phyloP scores from a whole-genome alignment of 345 rosid genomes.

The Rhizophora apiculata region DNA sequence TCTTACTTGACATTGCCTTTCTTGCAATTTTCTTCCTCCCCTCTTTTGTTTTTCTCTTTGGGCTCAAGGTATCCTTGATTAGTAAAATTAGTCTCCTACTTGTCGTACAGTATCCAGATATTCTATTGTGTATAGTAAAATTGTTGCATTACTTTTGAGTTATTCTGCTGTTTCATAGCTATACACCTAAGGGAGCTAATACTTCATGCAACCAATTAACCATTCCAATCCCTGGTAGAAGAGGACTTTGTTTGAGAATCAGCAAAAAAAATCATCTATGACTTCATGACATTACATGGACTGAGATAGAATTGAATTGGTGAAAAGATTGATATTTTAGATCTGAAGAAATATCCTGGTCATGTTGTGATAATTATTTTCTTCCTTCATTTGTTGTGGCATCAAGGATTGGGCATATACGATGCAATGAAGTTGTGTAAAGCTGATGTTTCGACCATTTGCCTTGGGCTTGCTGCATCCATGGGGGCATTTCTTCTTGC shows the following conservation, averaged over 20 bases:
- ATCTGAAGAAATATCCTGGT: not conserved
- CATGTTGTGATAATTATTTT: conserved; percentile 13
- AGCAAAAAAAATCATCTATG: not conserved
- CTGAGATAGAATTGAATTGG: not conserved
- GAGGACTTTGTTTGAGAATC: not conserved
- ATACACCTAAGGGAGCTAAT: not conserved
- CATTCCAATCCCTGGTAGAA: not conserved
- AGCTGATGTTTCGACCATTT: conserved; percentile 94
- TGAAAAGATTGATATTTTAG: not conserved
- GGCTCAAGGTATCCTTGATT: too few species aligned
- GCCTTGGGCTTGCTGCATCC: conserved; percentile 90
- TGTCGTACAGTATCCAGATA: too few species aligned
- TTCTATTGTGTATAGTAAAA: too few species aligned
- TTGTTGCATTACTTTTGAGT: too few species aligned
- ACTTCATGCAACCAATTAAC: not conserved
- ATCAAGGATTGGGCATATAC: conserved; percentile 86
- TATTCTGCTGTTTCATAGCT: too few species aligned
- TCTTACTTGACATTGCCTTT: not conserved
- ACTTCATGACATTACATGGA: not conserved
- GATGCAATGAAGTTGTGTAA: conserved; percentile 95
- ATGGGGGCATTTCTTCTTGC: conserved; percentile 93
- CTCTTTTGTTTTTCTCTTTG: not conserved
- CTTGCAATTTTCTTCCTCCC: not conserved
- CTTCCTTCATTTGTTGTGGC: conserved; percentile 7
- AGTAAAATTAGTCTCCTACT: too few species aligned